phyloP scores from a whole-genome alignment of 2,329 filamentous ascomycete species.

The Penicillium sp. region DNA sequence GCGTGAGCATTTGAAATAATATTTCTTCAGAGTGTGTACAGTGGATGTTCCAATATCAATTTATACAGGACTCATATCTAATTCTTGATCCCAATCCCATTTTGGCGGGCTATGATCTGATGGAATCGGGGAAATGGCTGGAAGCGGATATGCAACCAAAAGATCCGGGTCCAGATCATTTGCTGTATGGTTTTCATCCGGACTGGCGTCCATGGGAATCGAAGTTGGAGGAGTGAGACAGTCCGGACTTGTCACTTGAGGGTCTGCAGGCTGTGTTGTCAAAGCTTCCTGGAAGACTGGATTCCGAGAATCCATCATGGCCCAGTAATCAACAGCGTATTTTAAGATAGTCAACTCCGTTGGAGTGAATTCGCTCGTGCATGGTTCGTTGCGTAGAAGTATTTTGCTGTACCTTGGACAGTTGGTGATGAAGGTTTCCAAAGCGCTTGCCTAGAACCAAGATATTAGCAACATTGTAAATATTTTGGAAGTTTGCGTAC shows the following conservation, averaged over 20 bases:
- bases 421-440: conserved; percentile 17
- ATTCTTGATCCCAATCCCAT: conserved; percentile 19
- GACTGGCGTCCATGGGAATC: background rate
- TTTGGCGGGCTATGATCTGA: conserved; percentile 9
- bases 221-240: conserved; percentile 11
- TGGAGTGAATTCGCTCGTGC: conserved; percentile 13
- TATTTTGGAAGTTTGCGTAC: background rate
- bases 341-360: conserved; percentile 15
- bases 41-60: background rate
- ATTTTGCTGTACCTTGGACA: conserved; percentile 18
- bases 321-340: conserved; percentile 20
- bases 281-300: conserved; percentile 12
- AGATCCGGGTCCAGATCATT: conserved; percentile 12
- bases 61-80: background rate
- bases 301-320: conserved; percentile 23
- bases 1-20: background rate
- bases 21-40: background rate
- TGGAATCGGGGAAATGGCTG: conserved; percentile 13
- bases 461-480: background rate
- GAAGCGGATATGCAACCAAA: conserved; percentile 10
- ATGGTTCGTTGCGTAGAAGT: conserved; percentile 13
- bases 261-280: conserved; percentile 3
- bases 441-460: conserved; percentile 9
- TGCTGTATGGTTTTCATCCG: background rate
- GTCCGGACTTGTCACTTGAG: background rate